Conservation (phyloP, 371 early-diverging fungal genomes). For the Mortierella sp. region DNA sequence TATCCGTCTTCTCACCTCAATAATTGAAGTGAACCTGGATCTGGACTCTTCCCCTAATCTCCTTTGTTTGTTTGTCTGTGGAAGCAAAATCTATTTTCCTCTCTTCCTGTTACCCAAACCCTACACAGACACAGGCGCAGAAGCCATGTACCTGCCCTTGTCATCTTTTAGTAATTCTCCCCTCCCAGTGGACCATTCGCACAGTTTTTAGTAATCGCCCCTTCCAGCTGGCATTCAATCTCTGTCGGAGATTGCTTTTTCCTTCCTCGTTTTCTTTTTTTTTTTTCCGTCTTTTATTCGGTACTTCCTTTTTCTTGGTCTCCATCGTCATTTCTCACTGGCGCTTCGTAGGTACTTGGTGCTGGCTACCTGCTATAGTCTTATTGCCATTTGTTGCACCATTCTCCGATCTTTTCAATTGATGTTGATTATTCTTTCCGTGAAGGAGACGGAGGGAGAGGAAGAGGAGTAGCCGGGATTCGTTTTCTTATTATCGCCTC, state of each 20-base stretch:
- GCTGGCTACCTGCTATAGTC: not conserved
- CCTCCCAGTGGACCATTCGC: slow-evolving; percentile 15
- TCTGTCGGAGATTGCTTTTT: not conserved
- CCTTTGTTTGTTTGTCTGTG: not conserved
- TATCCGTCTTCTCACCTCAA: not conserved
- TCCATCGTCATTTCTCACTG: not conserved
- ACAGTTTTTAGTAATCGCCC: slow-evolving; percentile 22
- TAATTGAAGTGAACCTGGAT: not conserved
- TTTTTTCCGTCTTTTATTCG: slow-evolving; percentile 1
- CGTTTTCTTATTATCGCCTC: not conserved
- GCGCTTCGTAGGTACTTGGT: not conserved
- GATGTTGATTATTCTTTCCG: not conserved
- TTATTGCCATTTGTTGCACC: not conserved
- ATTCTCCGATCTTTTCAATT: slow-evolving; percentile 3
- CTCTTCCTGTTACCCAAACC: not conserved
- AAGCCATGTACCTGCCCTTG: slow-evolving; percentile 20
- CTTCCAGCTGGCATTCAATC: slow-evolving; percentile 9
- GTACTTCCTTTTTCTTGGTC: not conserved
- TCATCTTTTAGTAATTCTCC: slow-evolving; percentile 25
- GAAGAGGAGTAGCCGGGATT: not conserved
- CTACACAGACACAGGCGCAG: not conserved
- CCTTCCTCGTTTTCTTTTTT: slow-evolving; percentile 13
- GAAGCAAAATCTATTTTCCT: slow-evolving; percentile 10
- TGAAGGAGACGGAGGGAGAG: too few relatives aligned
- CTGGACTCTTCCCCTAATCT: not conserved